Evolutionary conservation across 805 yeast species (phyloP), one percentile per base, ranked within the genome.

Genomic region (Diddensiella santjacobensis): DNA sequence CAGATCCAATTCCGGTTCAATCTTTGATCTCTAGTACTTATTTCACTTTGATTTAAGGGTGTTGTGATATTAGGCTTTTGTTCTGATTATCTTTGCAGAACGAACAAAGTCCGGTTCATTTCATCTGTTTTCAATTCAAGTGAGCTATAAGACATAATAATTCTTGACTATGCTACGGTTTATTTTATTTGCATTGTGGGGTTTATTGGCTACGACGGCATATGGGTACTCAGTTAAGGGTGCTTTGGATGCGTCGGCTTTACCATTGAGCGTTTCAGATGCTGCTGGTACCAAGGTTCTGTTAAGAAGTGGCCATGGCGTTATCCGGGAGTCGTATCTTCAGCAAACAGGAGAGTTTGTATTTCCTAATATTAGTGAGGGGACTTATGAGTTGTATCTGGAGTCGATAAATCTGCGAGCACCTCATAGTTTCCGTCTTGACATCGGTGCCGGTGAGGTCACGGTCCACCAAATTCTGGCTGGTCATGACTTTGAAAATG

Each of bases 401-500:
- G 53, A 53, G 23, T 54, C 59, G 15, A 43, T 54, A 8, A 50
- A 56, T n/a, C 55, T 55, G 13, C 24, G 26, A 2, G 26, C 54
- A 6, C 42, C 53, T 2, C 20, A 43, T 13, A 43, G 30, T 18
- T 58, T 49, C 41, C 43, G 60, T 2, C 50, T 58, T 18, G 59
- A 58, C 19, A 50, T 59, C 22, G 56, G 55, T 10, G 51, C 54
- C 4, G 55, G 59, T 22, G 50, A 42, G 4, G n/a, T 23, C 10
- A 29, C n/a, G 20, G 63, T 64, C 26, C 57, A 55, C 42, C 44
- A 55, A 46, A 52, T 62, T 10, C 47, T 51, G 17, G 47, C 51
- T 3, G 69, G 68, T 35, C 65, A 63, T 36, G 58, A 56, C 19
- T 45, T 61, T 31, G 48, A 30, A 19, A 42, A 33, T 18, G 59